Conservation (phyloP, 2,329 filamentous ascomycete genomes). For the Hirsutella thompsonii region DNA sequence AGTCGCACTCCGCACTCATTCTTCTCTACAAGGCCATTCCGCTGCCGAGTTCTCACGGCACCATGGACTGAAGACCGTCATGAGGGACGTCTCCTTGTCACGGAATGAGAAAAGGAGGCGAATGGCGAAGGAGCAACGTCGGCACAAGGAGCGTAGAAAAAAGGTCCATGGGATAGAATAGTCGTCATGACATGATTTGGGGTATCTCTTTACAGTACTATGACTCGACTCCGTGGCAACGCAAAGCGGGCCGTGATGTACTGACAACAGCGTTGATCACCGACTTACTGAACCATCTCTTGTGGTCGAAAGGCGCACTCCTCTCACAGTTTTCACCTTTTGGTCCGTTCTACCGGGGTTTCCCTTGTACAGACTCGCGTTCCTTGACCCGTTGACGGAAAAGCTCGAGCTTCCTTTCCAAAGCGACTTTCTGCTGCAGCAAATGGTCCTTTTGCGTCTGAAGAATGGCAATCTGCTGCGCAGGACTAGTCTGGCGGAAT, state of each 20-base stretch:
- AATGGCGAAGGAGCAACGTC: neutral
- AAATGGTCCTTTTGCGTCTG: constrained; percentile 27
- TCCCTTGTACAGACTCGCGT: constrained; percentile 14
- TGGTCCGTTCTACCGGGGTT: too few species aligned
- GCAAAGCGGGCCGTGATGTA: too few species aligned
- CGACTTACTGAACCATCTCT: too few species aligned
- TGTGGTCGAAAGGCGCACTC: too few species aligned
- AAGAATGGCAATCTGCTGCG: constrained; percentile 31
- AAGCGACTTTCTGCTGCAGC: constrained; percentile 21
- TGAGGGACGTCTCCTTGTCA: neutral
- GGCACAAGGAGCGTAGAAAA: neutral
- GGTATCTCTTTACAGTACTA: constrained; percentile 1
- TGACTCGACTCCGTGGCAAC: too few species aligned
- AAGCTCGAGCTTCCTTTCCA: constrained; percentile 28
- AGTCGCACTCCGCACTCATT: constrained; percentile 73
- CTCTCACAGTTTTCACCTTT: too few species aligned
- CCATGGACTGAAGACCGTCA: constrained; percentile 10
- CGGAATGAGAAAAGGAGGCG: neutral
- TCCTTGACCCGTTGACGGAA: constrained; percentile 26
- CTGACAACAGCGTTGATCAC: too few species aligned
- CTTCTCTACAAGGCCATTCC: constrained; percentile 66
- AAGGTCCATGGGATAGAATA: neutral
- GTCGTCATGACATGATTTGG: neutral
- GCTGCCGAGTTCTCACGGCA: constrained; percentile 44
- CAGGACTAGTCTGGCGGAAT: constrained; percentile 24